Percentiles rank a stretch among this genome's conserved stretches.
Conservation (phyloP, 495 filamentous ascomycete species). For the Elaphomyces granulatus region DNA sequence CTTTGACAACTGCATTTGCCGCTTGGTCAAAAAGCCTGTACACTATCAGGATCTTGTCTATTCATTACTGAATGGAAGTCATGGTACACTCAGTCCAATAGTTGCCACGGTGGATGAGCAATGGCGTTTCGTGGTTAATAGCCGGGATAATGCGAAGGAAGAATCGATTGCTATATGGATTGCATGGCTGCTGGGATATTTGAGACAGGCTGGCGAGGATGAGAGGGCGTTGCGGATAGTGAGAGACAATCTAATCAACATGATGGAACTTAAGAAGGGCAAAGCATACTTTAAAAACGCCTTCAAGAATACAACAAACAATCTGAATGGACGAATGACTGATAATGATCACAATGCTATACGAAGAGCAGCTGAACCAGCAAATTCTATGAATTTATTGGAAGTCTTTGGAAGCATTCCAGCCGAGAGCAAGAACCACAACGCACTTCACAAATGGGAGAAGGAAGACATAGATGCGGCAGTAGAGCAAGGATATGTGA, state of each 20-base stretch:
- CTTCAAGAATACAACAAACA: constrained; percentile 14
- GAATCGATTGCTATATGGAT: constrained; percentile 41
- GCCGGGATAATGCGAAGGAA: constrained; percentile 21
- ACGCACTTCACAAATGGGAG: constrained; percentile 46
- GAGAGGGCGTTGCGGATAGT: constrained; percentile 25
- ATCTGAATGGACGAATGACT: constrained; percentile 14
- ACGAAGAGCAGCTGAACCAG: constrained; percentile 4
- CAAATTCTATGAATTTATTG: constrained; percentile 18
- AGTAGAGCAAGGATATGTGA: constrained; percentile 54
- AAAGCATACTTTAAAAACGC: constrained; percentile 29
- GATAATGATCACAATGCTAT: constrained; percentile 4
- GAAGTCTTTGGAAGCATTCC: constrained; percentile 30
- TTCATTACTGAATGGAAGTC: constrained; percentile 23
- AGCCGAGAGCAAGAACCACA: constrained; percentile 26
- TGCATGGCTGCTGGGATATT: constrained; percentile 27
- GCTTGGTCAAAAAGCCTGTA: constrained; percentile 53
- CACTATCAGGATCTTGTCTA: constrained; percentile 50
- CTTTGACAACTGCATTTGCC: constrained; percentile 63
- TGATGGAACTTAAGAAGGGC: constrained; percentile 23
- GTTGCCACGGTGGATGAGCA: constrained; percentile 58
- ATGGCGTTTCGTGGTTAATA: constrained; percentile 51
- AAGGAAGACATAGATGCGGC: constrained; percentile 58
- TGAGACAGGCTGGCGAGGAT: constrained; percentile 34
- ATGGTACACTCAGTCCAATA: constrained; percentile 36
- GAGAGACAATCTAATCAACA: constrained; percentile 23